Percentiles rank a stretch among this genome's conserved stretches.
phyloP scores from a whole-genome alignment of 352 stramenopile genomes.

The Achlya hypogyna region DNA sequence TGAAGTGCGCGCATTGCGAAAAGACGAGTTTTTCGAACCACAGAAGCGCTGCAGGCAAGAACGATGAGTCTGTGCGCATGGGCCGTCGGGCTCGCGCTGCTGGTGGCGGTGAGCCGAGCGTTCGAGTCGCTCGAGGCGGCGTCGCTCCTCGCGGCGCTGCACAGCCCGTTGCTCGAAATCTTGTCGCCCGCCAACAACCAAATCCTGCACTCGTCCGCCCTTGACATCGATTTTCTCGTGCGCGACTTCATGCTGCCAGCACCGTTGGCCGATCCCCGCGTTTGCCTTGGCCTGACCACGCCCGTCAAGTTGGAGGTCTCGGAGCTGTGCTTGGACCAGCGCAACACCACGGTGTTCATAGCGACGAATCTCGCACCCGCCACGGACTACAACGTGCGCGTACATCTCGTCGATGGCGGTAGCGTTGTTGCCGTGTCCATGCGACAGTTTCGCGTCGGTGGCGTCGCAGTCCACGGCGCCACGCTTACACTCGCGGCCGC shows the following conservation, averaged over 20 bases:
- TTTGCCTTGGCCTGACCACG: conserved; percentile 52
- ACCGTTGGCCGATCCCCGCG: conserved; percentile 24
- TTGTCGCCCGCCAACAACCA: conserved; percentile 41
- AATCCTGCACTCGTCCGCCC: conserved; percentile 32
- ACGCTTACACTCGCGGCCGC: conserved; percentile 39
- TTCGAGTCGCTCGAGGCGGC: not conserved
- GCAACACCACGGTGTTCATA: conserved; percentile 47
- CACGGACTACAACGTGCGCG: conserved; percentile 42
- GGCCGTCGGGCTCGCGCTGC: not conserved
- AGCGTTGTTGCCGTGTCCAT: conserved; percentile 52
- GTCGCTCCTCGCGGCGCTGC: not conserved
- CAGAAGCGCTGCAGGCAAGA: too few relatives aligned
- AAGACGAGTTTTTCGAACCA: too few relatives aligned
- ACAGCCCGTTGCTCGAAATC: conserved; percentile 37
- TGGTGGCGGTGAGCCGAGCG: not conserved
- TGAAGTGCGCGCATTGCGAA: too few relatives aligned
- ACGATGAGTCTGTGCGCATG: too few relatives aligned
- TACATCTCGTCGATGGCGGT: conserved; percentile 36
- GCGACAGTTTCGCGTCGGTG: conserved; percentile 50
- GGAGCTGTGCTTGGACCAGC: conserved; percentile 54
- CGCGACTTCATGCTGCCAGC: conserved; percentile 29
- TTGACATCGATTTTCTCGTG: conserved; percentile 47
- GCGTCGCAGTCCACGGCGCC: conserved; percentile 22
- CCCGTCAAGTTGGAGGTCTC: conserved; percentile 31
- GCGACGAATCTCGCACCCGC: conserved; percentile 45